Evolutionary conservation across 1,139 yeast genomes (phyloP), one percentile per base, ranked within the genome.

Genomic region (Meyerozyma athensensis): DNA sequence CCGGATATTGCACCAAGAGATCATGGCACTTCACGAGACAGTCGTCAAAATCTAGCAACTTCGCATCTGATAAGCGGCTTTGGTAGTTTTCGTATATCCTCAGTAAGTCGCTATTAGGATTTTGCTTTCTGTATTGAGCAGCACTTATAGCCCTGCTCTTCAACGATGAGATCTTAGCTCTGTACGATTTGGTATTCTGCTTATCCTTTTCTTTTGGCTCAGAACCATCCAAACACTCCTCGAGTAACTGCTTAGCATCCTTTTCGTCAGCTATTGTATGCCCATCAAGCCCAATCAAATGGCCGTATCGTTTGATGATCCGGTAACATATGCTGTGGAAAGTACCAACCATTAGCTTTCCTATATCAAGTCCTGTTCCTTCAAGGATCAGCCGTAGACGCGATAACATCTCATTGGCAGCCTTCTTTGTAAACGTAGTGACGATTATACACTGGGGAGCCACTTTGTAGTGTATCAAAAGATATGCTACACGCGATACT

Each of bases 361-460:
- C 63, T 2, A 68, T 52, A 16, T 63, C 65, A 2, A 76, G 61
- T 3, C 50, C 55, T 0, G 63, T 50, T 3, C 54, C 61, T 19
- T 58, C 50, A 6, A 87, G 55, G 37, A 79, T 39, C 1, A 38
- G 43, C 0, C 49, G 48, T 16, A 86, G 58, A 30, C 97, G 63
- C 33, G 76, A 81, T 12, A 67, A 63, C 85, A 90, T 82, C 58
- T 90, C 97, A 37, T 69, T 73, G 2, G 97, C 95, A 0, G 97
- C 97, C 48, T 82, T 84, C 53, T 86, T 86, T 14, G 97, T 89
- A 60, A 90, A 90, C 0, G 97, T 89, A 9, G 96, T 86, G 19
- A 89, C 92, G 3, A 90, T 73, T 30, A 90, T 72, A 34, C 73
- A 62, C 21, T 70, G 66, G 0, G 96, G 89, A 1, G 67, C 60